Conservation (phyloP, 495 filamentous ascomycete species). For the Usnea hakonensis region DNA sequence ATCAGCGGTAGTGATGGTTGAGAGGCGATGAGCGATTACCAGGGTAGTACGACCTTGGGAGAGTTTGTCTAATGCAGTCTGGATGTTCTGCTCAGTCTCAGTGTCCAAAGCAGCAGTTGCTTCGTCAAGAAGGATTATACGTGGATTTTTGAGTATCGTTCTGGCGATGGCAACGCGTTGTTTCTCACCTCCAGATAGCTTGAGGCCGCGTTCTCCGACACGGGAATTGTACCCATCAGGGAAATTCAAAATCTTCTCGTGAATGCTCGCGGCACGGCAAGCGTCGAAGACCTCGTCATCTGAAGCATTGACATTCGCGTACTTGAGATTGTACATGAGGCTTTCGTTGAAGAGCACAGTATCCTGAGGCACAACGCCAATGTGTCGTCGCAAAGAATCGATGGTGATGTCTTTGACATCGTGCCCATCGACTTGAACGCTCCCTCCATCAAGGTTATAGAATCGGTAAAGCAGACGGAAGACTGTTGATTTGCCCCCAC, state of each 20-base stretch:
- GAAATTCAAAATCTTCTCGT: slow-evolving; percentile 90
- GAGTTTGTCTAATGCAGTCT: slow-evolving; percentile 71
- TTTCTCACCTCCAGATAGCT: slow-evolving; percentile 91
- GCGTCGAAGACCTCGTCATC: slow-evolving; percentile 87
- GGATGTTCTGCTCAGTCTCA: slow-evolving; percentile 94
- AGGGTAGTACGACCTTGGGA: slow-evolving; percentile 78
- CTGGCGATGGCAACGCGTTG: slow-evolving; percentile 95
- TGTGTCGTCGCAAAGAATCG: slow-evolving; percentile 80
- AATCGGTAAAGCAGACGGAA: slow-evolving; percentile 94
- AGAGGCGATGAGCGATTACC: slow-evolving; percentile 80
- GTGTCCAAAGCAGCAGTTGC: slow-evolving; percentile 93
- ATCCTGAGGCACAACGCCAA: slow-evolving; percentile 95
- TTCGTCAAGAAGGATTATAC: slow-evolving; percentile 93
- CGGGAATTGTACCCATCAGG: slow-evolving; percentile 87
- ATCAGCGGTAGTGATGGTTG: slow-evolving; percentile 88
- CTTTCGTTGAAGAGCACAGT: slow-evolving; percentile 95
- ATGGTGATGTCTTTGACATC: slow-evolving; percentile 84
- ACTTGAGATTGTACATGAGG: slow-evolving; percentile 93
- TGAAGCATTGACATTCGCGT: slow-evolving; percentile 77
- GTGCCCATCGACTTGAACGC: slow-evolving; percentile 72
- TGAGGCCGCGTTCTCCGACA: slow-evolving; percentile 89
- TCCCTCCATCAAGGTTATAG: slow-evolving; percentile 73
- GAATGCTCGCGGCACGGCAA: slow-evolving; percentile 85
- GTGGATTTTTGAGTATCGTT: slow-evolving; percentile 91
- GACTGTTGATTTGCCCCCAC: slow-evolving; percentile 95